Conservation (phyloP, 805 yeast genomes). For the Nadsonia fulvescens region DNA sequence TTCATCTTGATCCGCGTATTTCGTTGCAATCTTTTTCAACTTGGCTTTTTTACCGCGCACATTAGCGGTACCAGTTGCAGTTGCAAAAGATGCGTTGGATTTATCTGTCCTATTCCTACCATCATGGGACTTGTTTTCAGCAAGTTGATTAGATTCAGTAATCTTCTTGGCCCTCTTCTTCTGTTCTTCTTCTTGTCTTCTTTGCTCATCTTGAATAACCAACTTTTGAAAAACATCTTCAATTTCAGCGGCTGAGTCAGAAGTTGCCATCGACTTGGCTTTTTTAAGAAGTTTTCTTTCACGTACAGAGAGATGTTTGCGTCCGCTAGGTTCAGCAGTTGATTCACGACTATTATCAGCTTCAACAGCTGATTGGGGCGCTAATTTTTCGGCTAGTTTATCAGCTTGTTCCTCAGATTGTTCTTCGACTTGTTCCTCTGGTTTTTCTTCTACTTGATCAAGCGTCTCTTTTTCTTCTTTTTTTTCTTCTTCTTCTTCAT, state of each 20-base stretch:
- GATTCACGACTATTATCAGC: constrained; percentile 2
- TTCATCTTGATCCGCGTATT: constrained; percentile 84
- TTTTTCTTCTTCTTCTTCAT: constrained; percentile 1
- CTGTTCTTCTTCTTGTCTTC: constrained; percentile 1
- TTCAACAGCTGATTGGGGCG: constrained; percentile 1
- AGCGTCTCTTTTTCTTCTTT: constrained; percentile 3
- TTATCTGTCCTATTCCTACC: constrained; percentile 3
- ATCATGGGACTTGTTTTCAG: no score
- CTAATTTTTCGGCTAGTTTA: constrained; percentile 4
- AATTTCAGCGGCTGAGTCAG: constrained; percentile 10
- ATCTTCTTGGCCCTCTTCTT: no score
- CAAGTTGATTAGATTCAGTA: no score
- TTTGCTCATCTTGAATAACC: constrained; percentile 6
- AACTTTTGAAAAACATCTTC: constrained; percentile 15
- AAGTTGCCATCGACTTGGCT: constrained; percentile 5
- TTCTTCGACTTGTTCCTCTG: constrained; percentile 3
- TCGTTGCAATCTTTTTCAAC: constrained; percentile 60
- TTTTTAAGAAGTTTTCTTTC: no score
- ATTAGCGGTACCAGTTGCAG: constrained; percentile 17
- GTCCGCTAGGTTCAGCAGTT: constrained; percentile 5
- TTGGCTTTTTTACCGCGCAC: constrained; percentile 79
- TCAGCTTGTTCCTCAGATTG: constrained; percentile 9
- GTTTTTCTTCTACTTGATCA: constrained; percentile 5
- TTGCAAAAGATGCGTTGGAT: constrained; percentile 8
- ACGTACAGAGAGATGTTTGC: no score